A percentile compares a stretch with the other conserved stretches of the same genome.
Evolutionary conservation across 1,139 yeast species (phyloP).

Genomic region (Nakaseomyces bracarensis): DNA sequence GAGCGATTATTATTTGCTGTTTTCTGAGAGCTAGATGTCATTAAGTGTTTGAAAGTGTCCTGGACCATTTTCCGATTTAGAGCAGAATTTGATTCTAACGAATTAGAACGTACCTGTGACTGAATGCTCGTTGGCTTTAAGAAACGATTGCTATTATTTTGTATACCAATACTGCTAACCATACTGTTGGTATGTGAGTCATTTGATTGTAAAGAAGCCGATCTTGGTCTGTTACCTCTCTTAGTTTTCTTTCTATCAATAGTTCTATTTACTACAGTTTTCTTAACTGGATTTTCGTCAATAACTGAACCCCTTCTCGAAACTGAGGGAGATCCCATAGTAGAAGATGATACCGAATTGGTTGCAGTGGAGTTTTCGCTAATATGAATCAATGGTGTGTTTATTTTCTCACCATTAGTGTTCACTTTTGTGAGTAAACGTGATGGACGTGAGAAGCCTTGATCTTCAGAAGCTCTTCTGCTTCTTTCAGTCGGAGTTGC

Average conservation of each 20-base stretch:
- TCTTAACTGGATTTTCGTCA: slow-evolving; percentile 6
- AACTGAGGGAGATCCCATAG: slow-evolving; percentile 19
- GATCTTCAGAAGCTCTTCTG: slow-evolving; percentile 9
- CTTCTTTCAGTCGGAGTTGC: slow-evolving; percentile 11
- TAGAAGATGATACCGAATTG: neutral
- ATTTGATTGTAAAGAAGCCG: slow-evolving; percentile 28
- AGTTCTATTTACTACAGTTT: neutral
- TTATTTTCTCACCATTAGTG: slow-evolving; percentile 9
- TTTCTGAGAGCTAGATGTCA: slow-evolving; percentile 8
- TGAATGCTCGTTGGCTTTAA: slow-evolving; percentile 6
- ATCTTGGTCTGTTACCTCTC: slow-evolving; percentile 21
- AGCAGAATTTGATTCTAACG: slow-evolving; percentile 25
- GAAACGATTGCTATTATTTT: neutral
- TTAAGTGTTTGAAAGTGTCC: slow-evolving; percentile 17
- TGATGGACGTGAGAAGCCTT: slow-evolving; percentile 5
- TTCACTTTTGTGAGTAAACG: slow-evolving; percentile 10
- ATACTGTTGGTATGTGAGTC: neutral
- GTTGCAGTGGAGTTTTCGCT: neutral
- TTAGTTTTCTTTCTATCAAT: slow-evolving; percentile 1
- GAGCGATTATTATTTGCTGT: neutral
- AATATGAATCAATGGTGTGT: slow-evolving; percentile 2
- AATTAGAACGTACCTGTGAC: slow-evolving; percentile 20
- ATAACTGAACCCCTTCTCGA: slow-evolving; percentile 19
- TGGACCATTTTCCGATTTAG: slow-evolving; percentile 26
- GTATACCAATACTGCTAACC: neutral